Conservation (phyloP, 768 basidiomycete species). For the Tremella fuciformis region DNA sequence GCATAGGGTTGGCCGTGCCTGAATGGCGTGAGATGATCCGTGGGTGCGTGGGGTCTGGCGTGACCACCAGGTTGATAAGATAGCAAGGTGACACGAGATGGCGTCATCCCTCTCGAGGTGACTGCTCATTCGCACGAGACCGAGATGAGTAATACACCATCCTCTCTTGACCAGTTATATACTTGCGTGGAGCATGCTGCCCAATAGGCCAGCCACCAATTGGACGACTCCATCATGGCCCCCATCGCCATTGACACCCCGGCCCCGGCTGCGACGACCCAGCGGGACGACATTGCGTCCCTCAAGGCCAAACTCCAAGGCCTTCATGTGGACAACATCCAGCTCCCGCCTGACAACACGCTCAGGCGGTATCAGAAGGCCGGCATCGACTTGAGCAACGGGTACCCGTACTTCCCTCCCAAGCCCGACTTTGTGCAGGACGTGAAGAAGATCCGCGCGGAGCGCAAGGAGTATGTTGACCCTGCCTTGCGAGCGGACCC, state of each 20-base stretch:
- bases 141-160: background rate
- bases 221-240: slow-evolving; percentile 18
- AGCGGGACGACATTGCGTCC: slow-evolving; percentile 13
- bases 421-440: slow-evolving; percentile 42
- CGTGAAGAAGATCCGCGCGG: slow-evolving; percentile 28
- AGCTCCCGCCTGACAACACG: slow-evolving; percentile 35
- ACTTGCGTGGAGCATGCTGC: background rate
- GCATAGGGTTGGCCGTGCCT: too few species aligned
- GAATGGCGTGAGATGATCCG: too few species aligned
- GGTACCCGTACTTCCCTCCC: slow-evolving; percentile 41
- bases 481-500: slow-evolving; percentile 68
- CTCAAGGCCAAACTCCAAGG: slow-evolving; percentile 14
- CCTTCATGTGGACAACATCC: slow-evolving; percentile 8
- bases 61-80: background rate
- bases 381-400: slow-evolving; percentile 38
- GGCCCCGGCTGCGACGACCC: slow-evolving; percentile 7
- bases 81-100: background rate
- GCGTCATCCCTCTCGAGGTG: too few species aligned
- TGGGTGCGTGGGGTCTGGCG: background rate
- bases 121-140: background rate
- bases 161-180: background rate
- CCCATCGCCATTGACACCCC: slow-evolving; percentile 32
- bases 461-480: slow-evolving; percentile 55
- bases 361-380: slow-evolving; percentile 36
- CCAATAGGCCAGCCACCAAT: slow-evolving; percentile 1